Base-by-base conservation (phyloP, 495 filamentous ascomycete genomes). In the Penicillium pulvis region DNA sequence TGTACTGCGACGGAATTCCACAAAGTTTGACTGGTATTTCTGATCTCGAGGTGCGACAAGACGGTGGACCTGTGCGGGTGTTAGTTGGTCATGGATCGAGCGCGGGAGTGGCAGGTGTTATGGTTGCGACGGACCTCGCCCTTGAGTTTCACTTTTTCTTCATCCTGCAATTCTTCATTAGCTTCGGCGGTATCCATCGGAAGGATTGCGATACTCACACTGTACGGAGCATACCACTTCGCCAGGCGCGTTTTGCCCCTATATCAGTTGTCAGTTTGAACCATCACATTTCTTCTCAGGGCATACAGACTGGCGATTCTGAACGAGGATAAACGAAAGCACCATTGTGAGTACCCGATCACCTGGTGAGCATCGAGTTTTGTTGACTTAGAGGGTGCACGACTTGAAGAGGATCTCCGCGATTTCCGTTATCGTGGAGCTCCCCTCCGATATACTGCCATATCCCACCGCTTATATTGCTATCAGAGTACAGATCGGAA, bases 21-120 rank as follows among this genome's bases (percentile, higher is more conserved):
- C 94, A 71, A 98, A 98, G 78, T 98, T 98, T 71, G 91, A 96
- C 72, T 98, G 94, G 78, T 98, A 96, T 75, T 98, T 98, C 75
- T 98, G 94, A 75, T 98, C 94, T 65, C 94, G 88, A 10, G 94
- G 94, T 4, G 94, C 94, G 52, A 98, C 91, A 58, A 98, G 90
- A 58, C 94, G 92, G 83, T 98, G 94, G 70, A 97, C 88, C 90
- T 93, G 58, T 20, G 51, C 1, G 42, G 51, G 51, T 16, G 43
- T 50, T 55, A 49, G 35, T 52, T 6, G 39, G 31, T 14, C 16
- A 11, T 4, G 17, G 33, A 60, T 53, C 17, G 28, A 50, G 51
- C 46, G 42, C 48, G 44, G 59, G 39, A 49, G 48, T 23, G 55
- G 28, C 46, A 36, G 51, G 4, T 28, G 28, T 4, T 49, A 48